Conservation (phyloP, 345 rosid genomes). For the Rhizophora mangle region DNA sequence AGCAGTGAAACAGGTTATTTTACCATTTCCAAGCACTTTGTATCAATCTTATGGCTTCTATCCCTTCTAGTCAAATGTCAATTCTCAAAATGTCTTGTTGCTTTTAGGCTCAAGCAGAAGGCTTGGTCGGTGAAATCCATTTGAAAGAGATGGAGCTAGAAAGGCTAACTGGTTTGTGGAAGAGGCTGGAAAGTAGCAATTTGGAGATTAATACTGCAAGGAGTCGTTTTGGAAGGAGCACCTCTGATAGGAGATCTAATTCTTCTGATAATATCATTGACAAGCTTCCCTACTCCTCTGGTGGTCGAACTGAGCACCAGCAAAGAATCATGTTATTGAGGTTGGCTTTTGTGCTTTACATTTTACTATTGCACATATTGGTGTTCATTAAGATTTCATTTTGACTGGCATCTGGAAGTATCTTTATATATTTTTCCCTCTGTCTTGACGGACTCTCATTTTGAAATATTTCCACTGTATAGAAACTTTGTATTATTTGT, state of each 20-base stretch:
- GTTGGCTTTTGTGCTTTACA: conserved; percentile 82
- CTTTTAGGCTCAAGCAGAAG: conserved; percentile 83
- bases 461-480: background rate
- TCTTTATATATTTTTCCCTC: too few species aligned
- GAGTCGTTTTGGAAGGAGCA: conserved; percentile 68
- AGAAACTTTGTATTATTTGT: background rate
- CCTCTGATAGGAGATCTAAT: conserved; percentile 48
- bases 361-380: conserved; percentile 64
- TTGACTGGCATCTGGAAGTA: conserved; percentile 33
- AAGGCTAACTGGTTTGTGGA: conserved; percentile 61
- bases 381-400: conserved; percentile 90
- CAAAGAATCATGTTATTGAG: conserved; percentile 71
- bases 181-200: conserved; percentile 49
- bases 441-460: too few species aligned
- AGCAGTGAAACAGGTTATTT: conserved; percentile 76
- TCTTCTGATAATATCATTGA: conserved; percentile 47
- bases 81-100: conserved; percentile 8
- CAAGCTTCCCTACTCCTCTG: conserved; percentile 55
- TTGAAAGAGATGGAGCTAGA: conserved; percentile 70
- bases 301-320: conserved; percentile 54
- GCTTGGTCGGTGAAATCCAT: conserved; percentile 69
- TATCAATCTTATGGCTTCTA: background rate
- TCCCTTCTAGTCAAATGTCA: background rate
- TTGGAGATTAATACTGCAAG: conserved; percentile 55
- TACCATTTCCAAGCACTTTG: background rate